phyloP scores from a whole-genome alignment of 768 basidiomycete genomes.

The Punctularia strigosozonata region DNA sequence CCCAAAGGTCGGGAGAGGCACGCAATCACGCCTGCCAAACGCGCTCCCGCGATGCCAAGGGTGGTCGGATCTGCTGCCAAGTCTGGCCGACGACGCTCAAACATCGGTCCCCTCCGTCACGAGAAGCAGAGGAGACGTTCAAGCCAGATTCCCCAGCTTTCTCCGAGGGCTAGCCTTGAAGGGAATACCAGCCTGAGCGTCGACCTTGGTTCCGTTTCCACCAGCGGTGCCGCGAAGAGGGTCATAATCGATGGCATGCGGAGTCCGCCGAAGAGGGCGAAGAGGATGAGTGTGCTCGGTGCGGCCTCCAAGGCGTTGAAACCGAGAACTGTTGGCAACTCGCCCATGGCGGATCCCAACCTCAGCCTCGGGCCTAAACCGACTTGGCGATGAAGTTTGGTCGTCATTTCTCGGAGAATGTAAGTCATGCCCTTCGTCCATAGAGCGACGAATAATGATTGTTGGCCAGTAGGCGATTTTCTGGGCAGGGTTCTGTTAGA shows the following conservation, averaged over 20 bases:
- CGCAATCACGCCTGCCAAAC: slow-evolving; percentile 33
- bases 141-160: slow-evolving; percentile 68
- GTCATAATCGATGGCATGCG: slow-evolving; percentile 21
- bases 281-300: slow-evolving; percentile 42
- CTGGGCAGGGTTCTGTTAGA: background rate
- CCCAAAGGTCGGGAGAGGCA: slow-evolving; percentile 24
- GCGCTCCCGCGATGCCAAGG: slow-evolving; percentile 36
- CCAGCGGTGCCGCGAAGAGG: slow-evolving; percentile 23
- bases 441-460: background rate
- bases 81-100: slow-evolving; percentile 48
- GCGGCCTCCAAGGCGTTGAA: slow-evolving; percentile 18
- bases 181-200: slow-evolving; percentile 13
- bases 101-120: slow-evolving; percentile 61
- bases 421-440: slow-evolving; percentile 4
- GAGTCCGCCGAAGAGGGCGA: slow-evolving; percentile 44
- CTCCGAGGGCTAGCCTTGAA: slow-evolving; percentile 23
- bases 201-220: slow-evolving; percentile 3
- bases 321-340: slow-evolving; percentile 8
- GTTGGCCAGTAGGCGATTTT: background rate
- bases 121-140: slow-evolving; percentile 69
- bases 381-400: slow-evolving; percentile 50
- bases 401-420: too few species aligned
- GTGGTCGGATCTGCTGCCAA: slow-evolving; percentile 23
- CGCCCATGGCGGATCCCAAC: slow-evolving; percentile 28
- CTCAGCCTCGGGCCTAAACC: slow-evolving; percentile 32